Base-by-base conservation (phyloP, 2,329 filamentous ascomycete species). In the Trichoderma oligosporum region DNA sequence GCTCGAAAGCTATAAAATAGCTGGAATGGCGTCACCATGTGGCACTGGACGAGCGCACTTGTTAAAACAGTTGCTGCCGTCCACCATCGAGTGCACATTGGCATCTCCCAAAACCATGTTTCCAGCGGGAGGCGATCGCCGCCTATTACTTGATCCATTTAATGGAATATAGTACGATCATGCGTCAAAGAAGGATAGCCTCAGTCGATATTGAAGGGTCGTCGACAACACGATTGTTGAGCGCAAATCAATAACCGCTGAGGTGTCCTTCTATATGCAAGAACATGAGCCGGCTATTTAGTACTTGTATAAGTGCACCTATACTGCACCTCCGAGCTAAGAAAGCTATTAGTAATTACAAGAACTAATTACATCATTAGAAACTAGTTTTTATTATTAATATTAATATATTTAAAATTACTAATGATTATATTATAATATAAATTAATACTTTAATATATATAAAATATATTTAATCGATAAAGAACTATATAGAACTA, bases 101-200 rank as follows among this genome's bases (percentile, higher is more conserved):
- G 94, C 88, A 97, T 97, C 73, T 99, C 94, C 82, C 91, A 97
- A 74, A 97, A 97, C 94, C 94, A 99, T 65, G 93, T 88, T 74
- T 97, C 94, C 7, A 99, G 81, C 39, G 93, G 94, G 68, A 96
- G 78, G 54, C 81, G 78, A 59, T 80, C 83, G 64, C 80, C 82
- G 58, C 82, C 82, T 70, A 84, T 79, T 66, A 82, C 78, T 66
- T 82, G 80, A 63, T 84, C 81, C 81, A 84, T 84, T 33, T 22
- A n/a, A 18, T 4, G 25, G 7, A 31, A 60, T 14, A 16, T 16
- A 14, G 20, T n/a, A 25, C 11, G 22, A 36, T 18, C 31, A 25
- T 48, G 48, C 36, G 24, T n/a, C 16, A 11, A 39, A 16, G n/a
- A 41, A 22, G 7, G 24, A 31, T 18, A n/a, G 18, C 24, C 31